Conservation (phyloP, 768 basidiomycete species). For the Cystofilobasidium capitatum region DNA sequence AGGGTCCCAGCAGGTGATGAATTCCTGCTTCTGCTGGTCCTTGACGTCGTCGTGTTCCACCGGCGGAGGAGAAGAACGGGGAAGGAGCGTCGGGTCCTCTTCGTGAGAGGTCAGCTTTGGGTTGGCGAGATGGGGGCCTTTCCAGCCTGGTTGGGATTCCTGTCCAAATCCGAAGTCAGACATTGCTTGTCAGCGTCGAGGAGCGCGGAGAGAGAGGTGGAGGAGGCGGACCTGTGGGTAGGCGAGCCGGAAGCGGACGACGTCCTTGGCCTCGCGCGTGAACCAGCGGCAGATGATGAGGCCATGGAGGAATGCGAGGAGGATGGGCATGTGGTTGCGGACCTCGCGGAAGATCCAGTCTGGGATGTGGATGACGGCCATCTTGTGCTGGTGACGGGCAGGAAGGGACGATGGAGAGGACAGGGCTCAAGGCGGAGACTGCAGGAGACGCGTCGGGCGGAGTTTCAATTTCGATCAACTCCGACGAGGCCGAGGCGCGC, state of each 20-base stretch:
- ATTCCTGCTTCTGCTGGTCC: slow-evolving; percentile 39
- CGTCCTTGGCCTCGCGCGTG: neutral
- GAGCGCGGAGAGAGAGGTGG: neutral
- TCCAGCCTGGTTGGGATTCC: slow-evolving; percentile 16
- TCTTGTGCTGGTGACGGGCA: no score
- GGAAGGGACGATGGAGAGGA: no score
- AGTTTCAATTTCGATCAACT: no score
- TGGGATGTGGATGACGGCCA: neutral
- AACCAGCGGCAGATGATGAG: neutral
- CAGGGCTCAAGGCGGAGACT: no score
- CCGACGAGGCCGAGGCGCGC: no score
- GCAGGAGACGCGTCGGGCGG: no score
- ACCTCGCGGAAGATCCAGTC: no score
- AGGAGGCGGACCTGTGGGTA: neutral
- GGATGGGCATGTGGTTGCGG: no score
- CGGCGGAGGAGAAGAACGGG: neutral
- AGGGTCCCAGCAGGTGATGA: slow-evolving; percentile 87
- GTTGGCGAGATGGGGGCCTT: neutral
- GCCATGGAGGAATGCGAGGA: neutral
- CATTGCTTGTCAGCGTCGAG: neutral
- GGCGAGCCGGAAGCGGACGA: neutral
- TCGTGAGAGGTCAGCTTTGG: slow-evolving; percentile 16
- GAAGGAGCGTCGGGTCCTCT: slow-evolving; percentile 14
- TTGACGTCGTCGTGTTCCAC: no score
- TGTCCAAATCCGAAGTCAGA: neutral